These are phyloP conservation scores for Populus tomentosa DNA, from an alignment of 441 rosid species.

Conservation along the genomic window DNA sequence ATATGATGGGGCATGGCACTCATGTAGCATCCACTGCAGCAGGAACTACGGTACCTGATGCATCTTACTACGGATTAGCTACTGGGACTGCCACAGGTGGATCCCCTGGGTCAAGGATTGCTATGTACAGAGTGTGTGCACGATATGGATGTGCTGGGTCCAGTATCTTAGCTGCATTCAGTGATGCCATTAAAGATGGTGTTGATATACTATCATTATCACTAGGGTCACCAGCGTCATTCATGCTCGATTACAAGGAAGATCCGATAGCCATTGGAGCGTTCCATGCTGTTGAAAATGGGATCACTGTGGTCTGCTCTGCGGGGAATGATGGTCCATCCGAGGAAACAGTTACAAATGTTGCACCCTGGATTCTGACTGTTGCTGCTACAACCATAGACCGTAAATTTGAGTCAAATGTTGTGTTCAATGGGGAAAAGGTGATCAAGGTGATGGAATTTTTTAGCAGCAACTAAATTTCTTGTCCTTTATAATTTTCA, in stretches of 20 bases:
- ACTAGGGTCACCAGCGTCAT: constrained; percentile 47
- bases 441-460: constrained; percentile 45
- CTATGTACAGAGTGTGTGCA: constrained; percentile 40
- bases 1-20: constrained; percentile 42
- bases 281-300: constrained; percentile 66
- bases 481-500: no score
- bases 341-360: constrained; percentile 45
- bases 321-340: constrained; percentile 75
- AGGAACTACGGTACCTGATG: constrained; percentile 29
- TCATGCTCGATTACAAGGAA: constrained; percentile 21
- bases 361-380: constrained; percentile 79
- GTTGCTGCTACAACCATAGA: constrained; percentile 84
- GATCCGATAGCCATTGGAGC: constrained; percentile 83
- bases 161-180: constrained; percentile 37
- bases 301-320: constrained; percentile 77
- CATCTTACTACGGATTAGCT: constrained; percentile 34
- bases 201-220: constrained; percentile 63
- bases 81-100: constrained; percentile 39
- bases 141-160: constrained; percentile 29
- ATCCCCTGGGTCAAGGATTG: constrained; percentile 38
- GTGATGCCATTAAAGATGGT: constrained; percentile 49
- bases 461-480: background rate
- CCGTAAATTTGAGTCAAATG: constrained; percentile 63
- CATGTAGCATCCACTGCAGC: constrained; percentile 41
- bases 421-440: constrained; percentile 52